Conservation (phyloP, 441 rosid genomes). For the Geranium incanum region DNA sequence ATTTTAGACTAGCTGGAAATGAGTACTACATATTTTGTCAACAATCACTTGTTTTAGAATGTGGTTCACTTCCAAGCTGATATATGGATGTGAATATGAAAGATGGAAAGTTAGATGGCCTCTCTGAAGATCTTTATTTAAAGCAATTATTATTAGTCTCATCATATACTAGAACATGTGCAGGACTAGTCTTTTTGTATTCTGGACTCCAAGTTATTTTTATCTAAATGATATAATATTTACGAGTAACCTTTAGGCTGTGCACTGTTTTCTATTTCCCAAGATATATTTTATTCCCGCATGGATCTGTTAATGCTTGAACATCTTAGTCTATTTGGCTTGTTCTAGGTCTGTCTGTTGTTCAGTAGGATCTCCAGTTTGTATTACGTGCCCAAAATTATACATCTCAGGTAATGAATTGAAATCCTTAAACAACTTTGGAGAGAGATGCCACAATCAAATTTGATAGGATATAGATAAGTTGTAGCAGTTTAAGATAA, state of each 20-base stretch:
- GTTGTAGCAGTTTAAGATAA: not conserved
- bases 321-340: not conserved
- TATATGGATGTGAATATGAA: not conserved
- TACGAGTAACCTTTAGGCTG: not conserved
- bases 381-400: not conserved
- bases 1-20: not conserved
- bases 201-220: not conserved
- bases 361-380: not conserved
- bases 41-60: not conserved
- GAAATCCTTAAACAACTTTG: not conserved
- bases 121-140: not conserved
- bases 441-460: not conserved
- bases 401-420: not conserved
- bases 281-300: not conserved
- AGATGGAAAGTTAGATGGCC: not conserved
- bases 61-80: not conserved
- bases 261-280: not conserved
- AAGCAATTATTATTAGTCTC: not conserved
- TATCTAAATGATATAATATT: not conserved
- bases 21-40: not conserved
- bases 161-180: not conserved
- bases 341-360: not conserved
- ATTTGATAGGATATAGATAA: not conserved
- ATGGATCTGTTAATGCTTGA: not conserved
- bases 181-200: not conserved